Conservation (phyloP, 2,329 filamentous ascomycete species). For the Fusarium napiforme region DNA sequence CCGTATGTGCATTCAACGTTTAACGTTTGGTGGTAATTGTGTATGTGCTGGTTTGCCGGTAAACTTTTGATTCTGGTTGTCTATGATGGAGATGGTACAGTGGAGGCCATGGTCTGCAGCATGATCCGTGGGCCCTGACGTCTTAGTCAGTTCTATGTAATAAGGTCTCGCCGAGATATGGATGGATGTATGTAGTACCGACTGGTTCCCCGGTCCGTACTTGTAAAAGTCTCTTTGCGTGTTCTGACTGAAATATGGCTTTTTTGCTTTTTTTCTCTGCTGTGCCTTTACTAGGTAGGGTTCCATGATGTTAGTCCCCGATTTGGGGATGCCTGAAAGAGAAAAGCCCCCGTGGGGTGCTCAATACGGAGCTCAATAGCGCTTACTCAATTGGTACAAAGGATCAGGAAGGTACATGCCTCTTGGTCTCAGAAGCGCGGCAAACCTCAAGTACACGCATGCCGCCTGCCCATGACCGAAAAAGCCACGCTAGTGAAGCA, state of each 20-base stretch:
- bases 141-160: slow-evolving; percentile 33
- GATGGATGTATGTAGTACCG: slow-evolving; percentile 7
- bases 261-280: neutral
- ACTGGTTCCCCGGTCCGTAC: neutral
- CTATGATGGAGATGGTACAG: slow-evolving; percentile 5
- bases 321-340: slow-evolving; percentile 22
- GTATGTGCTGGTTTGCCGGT: neutral
- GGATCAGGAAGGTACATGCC: neutral
- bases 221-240: neutral
- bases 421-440: neutral
- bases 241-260: neutral
- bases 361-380: neutral
- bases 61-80: neutral
- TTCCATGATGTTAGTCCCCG: neutral
- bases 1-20: neutral
- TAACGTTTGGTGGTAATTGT: slow-evolving; percentile 17
- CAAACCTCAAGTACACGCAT: neutral
- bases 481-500: slow-evolving; percentile 22
- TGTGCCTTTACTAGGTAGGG: neutral
- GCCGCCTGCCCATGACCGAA: slow-evolving; percentile 4
- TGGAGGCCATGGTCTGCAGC: slow-evolving; percentile 25
- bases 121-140: slow-evolving; percentile 25
- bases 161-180: slow-evolving; percentile 26
- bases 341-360: slow-evolving; percentile 21
- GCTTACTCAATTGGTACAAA: slow-evolving; percentile 12